These are phyloP conservation scores for Coprinopsis cinerea DNA, from an alignment of 768 basidiomycete species.

Conservation along the genomic window DNA sequence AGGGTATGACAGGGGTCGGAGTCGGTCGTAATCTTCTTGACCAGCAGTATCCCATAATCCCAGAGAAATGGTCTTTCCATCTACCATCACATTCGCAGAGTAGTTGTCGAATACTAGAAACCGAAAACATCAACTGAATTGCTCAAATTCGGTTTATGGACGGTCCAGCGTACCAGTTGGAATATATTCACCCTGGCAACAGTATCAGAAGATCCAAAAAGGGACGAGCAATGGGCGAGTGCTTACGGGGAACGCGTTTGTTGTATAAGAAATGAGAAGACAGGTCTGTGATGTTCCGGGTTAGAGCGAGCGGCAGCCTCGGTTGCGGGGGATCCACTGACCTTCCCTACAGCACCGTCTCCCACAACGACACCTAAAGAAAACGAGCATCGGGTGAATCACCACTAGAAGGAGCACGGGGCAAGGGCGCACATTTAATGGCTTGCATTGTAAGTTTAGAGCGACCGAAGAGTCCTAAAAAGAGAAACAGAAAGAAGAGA, in stretches of 20 bases:
- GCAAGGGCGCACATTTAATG: slow-evolving; percentile 72
- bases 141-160: slow-evolving; percentile 6
- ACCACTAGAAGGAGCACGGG: slow-evolving; percentile 1
- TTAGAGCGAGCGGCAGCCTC: neutral
- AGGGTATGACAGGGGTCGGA: slow-evolving; percentile 96
- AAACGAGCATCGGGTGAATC: slow-evolving; percentile 27
- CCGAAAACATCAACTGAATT: neutral
- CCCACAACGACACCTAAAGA: slow-evolving; percentile 90
- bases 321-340: slow-evolving; percentile 30
- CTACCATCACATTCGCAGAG: slow-evolving; percentile 97
- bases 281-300: slow-evolving; percentile 65
- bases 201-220: slow-evolving; percentile 5
- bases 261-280: slow-evolving; percentile 98
- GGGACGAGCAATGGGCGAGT: slow-evolving; percentile 4
- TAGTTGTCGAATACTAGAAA: slow-evolving; percentile 97
- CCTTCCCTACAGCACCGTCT: slow-evolving; percentile 99
- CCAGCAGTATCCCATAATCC: slow-evolving; percentile 99
- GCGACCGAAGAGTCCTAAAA: slow-evolving; percentile 1
- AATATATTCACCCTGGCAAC: slow-evolving; percentile 84
- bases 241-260: slow-evolving; percentile 92
- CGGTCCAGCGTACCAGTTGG: slow-evolving; percentile 64
- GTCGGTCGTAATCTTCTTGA: slow-evolving; percentile 98
- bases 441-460: slow-evolving; percentile 64
- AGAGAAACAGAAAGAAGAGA: slow-evolving; percentile 3
- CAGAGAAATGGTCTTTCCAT: slow-evolving; percentile 96